Evolutionary conservation across 352 stramenopile genomes (phyloP).

Genomic region (Phytophthora fragariaefolia): DNA sequence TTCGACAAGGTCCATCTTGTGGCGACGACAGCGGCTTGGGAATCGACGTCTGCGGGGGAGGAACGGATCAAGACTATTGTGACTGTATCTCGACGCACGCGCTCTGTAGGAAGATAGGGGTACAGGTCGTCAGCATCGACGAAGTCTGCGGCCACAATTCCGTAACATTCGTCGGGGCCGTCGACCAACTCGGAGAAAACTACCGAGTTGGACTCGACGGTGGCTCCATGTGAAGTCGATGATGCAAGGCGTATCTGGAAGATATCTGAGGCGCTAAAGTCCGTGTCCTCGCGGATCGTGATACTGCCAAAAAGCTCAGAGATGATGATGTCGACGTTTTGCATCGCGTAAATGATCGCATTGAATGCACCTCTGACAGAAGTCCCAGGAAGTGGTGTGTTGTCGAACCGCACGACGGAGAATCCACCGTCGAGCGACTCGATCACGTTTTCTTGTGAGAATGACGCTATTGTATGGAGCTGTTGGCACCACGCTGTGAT

Average conservation of each 20-base stretch:
- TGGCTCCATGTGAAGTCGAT: constrained; percentile 21
- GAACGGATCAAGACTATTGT: constrained; percentile 20
- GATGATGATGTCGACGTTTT: constrained; percentile 60
- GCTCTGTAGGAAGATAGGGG: constrained; percentile 37
- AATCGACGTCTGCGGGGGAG: neutral
- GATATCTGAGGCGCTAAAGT: constrained; percentile 44
- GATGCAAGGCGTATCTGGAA: constrained; percentile 51
- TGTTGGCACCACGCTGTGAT: constrained; percentile 26
- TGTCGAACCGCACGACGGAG: constrained; percentile 47
- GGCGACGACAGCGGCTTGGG: constrained; percentile 22
- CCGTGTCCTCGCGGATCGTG: constrained; percentile 55
- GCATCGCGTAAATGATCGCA: constrained; percentile 44
- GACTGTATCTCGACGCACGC: constrained; percentile 37
- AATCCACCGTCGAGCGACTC: constrained; percentile 38
- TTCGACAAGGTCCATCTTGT: constrained; percentile 31
- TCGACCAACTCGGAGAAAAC: constrained; percentile 29
- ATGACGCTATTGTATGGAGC: constrained; percentile 29
- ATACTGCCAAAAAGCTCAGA: constrained; percentile 54
- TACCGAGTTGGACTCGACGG: constrained; percentile 25
- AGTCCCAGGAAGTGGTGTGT: constrained; percentile 35
- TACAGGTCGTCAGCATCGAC: constrained; percentile 52
- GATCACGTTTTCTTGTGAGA: constrained; percentile 39
- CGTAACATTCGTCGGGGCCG: constrained; percentile 8
- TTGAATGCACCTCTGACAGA: constrained; percentile 43
- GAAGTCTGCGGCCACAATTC: constrained; percentile 28